These are phyloP conservation scores for Anthracocystis walkeri DNA, from an alignment of 1,284 basidiomycete genomes.

Conservation along the genomic window DNA sequence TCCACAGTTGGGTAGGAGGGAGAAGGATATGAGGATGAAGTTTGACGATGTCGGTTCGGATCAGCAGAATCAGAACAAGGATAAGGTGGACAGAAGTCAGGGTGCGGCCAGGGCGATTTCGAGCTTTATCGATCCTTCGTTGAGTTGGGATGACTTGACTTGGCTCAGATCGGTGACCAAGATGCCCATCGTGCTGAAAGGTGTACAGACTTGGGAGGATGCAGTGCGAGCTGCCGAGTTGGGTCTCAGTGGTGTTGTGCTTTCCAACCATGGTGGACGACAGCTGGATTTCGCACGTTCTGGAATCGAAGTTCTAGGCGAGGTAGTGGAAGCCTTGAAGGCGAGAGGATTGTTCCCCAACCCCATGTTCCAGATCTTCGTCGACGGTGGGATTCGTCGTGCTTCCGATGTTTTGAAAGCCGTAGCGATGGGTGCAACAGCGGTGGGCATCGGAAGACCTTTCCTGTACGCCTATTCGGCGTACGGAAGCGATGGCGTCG, in stretches of 20 bases:
- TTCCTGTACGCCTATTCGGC: constrained; percentile 93
- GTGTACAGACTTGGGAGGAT: constrained; percentile 76
- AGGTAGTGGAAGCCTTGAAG: constrained; percentile 82
- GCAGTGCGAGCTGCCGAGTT: constrained; percentile 75
- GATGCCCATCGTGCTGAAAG: constrained; percentile 85
- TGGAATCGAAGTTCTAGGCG: constrained; percentile 74
- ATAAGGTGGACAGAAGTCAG: constrained; percentile 56
- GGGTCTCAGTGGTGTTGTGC: constrained; percentile 72
- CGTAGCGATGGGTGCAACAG: constrained; percentile 88
- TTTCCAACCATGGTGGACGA: constrained; percentile 72
- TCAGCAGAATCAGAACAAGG: constrained; percentile 66
- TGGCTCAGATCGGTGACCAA: constrained; percentile 82
- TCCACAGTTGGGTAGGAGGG: constrained; percentile 84
- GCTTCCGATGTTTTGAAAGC: constrained; percentile 86
- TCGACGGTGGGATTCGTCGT: constrained; percentile 86
- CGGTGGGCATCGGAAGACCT: constrained; percentile 87
- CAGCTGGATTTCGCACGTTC: constrained; percentile 65
- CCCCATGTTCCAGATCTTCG: constrained; percentile 79
- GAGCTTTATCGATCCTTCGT: constrained; percentile 72
- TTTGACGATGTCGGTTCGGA: constrained; percentile 73
- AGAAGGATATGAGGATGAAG: constrained; percentile 76
- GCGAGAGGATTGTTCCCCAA: constrained; percentile 74
- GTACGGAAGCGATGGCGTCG: constrained; percentile 84
- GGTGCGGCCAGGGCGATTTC: constrained; percentile 71
- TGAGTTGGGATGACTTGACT: constrained; percentile 74